Conservation (phyloP, 257 asterid genomes). For the Nicotiana otophora region DNA sequence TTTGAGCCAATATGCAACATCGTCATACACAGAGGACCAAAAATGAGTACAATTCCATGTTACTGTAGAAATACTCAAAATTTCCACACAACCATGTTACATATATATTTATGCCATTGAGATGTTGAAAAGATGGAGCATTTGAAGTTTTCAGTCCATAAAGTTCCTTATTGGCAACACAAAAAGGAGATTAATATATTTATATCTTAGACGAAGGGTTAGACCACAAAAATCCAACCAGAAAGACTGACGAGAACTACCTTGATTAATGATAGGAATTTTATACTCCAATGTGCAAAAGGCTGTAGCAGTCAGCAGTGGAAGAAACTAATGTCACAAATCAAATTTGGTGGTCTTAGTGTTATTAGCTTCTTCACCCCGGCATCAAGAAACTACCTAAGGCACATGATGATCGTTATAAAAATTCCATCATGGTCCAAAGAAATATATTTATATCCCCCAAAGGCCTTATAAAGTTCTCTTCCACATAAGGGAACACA, state of each 20-base stretch:
- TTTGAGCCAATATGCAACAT: conserved; percentile 2
- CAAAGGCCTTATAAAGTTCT: too few species aligned
- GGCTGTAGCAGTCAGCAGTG: neutral
- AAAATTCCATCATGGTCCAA: too few species aligned
- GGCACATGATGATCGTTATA: neutral
- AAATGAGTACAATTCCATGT: neutral
- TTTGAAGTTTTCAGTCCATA: neutral
- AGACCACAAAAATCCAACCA: neutral
- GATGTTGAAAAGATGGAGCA: neutral
- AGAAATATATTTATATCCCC: too few species aligned
- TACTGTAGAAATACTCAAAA: neutral
- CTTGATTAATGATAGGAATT: neutral
- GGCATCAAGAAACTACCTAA: neutral
- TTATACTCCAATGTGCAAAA: neutral
- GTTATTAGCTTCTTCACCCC: neutral
- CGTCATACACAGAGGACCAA: neutral
- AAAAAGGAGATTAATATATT: neutral
- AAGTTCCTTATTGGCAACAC: neutral
- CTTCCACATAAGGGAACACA: too few species aligned
- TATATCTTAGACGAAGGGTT: neutral
- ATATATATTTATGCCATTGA: neutral
- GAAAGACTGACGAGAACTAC: neutral
- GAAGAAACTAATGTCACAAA: neutral
- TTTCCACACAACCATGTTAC: neutral
- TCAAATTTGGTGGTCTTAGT: neutral